A percentile compares a stretch with the other conserved stretches of the same genome.
phyloP scores from a whole-genome alignment of 495 filamentous ascomycete genomes.

The Penicillium roqueforti region DNA sequence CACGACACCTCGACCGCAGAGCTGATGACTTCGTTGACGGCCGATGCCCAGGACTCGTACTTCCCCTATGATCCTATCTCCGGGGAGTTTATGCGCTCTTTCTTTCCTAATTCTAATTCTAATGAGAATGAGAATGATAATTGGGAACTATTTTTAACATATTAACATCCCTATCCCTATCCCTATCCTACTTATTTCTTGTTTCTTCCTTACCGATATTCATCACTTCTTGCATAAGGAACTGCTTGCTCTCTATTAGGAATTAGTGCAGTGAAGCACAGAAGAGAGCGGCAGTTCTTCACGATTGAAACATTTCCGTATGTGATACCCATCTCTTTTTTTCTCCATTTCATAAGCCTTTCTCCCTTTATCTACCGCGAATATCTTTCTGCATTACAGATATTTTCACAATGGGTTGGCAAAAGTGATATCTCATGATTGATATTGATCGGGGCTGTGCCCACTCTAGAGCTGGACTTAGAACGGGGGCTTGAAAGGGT shows the following conservation, averaged over 20 bases:
- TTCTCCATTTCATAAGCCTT: neutral
- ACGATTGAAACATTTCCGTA: too few relatives aligned
- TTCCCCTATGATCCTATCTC: slow-evolving; percentile 48
- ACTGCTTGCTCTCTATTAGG: too few relatives aligned
- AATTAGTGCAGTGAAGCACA: too few relatives aligned
- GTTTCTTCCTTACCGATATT: neutral
- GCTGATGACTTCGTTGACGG: slow-evolving; percentile 5
- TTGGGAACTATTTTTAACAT: slow-evolving; percentile 3
- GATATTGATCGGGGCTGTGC: neutral
- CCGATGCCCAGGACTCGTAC: slow-evolving; percentile 27
- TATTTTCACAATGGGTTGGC: neutral
- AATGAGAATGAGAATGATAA: slow-evolving; percentile 27
- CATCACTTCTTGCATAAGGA: too few relatives aligned
- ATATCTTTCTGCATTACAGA: neutral
- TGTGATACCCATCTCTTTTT: neutral
- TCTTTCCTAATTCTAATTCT: slow-evolving; percentile 35
- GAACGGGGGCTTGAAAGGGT: too few relatives aligned
- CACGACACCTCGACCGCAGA: slow-evolving; percentile 10
- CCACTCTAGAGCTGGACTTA: neutral
- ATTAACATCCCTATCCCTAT: neutral
- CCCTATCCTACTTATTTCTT: neutral
- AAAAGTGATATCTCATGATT: neutral
- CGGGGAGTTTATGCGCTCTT: slow-evolving; percentile 43
- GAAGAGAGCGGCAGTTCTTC: too few relatives aligned
- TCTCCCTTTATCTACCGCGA: neutral